phyloP scores from a whole-genome alignment of 2,329 filamentous ascomycete genomes.

The Aquanectria penicillioides region DNA sequence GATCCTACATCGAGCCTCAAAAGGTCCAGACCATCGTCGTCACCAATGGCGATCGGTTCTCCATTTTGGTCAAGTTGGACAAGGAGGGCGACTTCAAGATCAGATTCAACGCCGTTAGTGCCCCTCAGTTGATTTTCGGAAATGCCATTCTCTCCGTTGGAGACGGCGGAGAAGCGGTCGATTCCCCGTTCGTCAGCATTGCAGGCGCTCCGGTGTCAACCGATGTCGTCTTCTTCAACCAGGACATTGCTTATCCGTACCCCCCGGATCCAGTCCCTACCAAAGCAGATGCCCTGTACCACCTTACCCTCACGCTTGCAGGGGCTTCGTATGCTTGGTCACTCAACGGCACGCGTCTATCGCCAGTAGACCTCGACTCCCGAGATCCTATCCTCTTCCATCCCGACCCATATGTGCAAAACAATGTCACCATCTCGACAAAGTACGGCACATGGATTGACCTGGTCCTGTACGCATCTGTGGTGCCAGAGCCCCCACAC shows the following conservation, averaged over 20 bases:
- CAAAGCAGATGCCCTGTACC: slow-evolving; percentile 56
- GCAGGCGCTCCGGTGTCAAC: slow-evolving; percentile 55
- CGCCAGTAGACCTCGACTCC: slow-evolving; percentile 49
- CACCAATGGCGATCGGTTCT: slow-evolving; percentile 63
- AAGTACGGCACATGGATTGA: slow-evolving; percentile 63
- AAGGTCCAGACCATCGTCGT: slow-evolving; percentile 58
- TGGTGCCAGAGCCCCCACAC: slow-evolving; percentile 60
- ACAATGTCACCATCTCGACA: slow-evolving; percentile 61
- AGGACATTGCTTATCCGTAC: slow-evolving; percentile 55
- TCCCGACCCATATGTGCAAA: slow-evolving; percentile 43
- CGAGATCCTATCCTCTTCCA: slow-evolving; percentile 57
- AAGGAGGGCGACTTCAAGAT: slow-evolving; percentile 63
- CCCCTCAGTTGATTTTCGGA: slow-evolving; percentile 65
- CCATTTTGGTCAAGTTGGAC: slow-evolving; percentile 58
- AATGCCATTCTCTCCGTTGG: slow-evolving; percentile 57
- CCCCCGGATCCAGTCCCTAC: slow-evolving; percentile 55
- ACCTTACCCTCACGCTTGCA: slow-evolving; percentile 52
- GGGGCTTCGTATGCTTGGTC: slow-evolving; percentile 63
- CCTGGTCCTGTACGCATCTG: slow-evolving; percentile 59
- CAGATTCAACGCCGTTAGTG: slow-evolving; percentile 59
- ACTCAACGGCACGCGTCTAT: slow-evolving; percentile 57
- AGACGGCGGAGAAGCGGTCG: slow-evolving; percentile 31
- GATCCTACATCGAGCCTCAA: slow-evolving; percentile 62
- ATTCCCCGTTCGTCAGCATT: slow-evolving; percentile 60
- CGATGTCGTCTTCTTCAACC: slow-evolving; percentile 56